Evolutionary conservation across 176 grass and related monocot genomes (phyloP).

Genomic region (barley (Hordeum vulgare)): DNA sequence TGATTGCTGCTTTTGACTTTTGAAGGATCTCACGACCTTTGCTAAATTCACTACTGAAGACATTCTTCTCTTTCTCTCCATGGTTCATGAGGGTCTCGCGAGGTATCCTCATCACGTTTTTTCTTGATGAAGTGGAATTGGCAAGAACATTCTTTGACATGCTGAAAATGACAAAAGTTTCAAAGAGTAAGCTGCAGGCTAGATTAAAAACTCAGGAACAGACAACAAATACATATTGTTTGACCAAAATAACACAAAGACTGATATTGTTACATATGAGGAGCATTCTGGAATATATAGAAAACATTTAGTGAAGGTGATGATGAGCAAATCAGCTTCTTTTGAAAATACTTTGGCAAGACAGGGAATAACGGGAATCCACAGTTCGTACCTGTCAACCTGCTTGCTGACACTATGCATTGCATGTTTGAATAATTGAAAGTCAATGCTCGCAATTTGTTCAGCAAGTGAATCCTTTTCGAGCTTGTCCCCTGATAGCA

Average conservation of each 20-base stretch:
- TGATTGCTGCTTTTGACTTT: constrained; percentile 68
- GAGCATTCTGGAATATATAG: background rate
- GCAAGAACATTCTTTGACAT: constrained; percentile 30
- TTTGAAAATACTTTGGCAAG: background rate
- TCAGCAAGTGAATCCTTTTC: constrained; percentile 72
- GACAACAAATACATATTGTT: background rate
- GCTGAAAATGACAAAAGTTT: constrained; percentile 43
- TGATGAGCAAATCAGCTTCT: background rate
- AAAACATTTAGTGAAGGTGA: background rate
- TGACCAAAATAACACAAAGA: background rate
- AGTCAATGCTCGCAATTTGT: constrained; percentile 73
- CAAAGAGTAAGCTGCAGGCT: constrained; percentile 23
- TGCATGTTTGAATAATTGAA: constrained; percentile 73
- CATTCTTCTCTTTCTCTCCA: constrained; percentile 45
- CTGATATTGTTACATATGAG: background rate
- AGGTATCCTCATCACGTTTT: constrained; percentile 51
- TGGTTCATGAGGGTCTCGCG: constrained; percentile 22
- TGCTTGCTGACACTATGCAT: constrained; percentile 57
- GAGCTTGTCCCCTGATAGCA: constrained; percentile 55
- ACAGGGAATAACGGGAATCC: background rate
- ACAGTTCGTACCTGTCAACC: constrained; percentile 32
- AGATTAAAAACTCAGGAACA: background rate
- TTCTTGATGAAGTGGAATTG: constrained; percentile 36
- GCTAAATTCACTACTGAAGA: constrained; percentile 45
- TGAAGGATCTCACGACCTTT: constrained; percentile 50